phyloP scores from a whole-genome alignment of 306 rosid species.

The Senna tora region DNA sequence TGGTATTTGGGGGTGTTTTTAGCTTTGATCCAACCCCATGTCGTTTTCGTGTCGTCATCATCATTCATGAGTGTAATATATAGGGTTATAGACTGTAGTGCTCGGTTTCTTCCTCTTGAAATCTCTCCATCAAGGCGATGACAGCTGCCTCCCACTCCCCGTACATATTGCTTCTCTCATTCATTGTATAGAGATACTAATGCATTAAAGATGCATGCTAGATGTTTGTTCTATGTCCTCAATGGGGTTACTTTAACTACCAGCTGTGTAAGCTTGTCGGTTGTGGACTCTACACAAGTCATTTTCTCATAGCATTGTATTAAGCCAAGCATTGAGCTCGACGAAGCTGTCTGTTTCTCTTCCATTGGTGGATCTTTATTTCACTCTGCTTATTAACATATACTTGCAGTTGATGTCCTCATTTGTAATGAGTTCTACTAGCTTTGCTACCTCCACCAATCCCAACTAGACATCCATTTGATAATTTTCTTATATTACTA shows the following conservation, averaged over 20 bases:
- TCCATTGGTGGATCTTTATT: conserved; percentile 47
- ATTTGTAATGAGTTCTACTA: conserved; percentile 25
- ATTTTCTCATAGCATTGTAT: conserved; percentile 36
- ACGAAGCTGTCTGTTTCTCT: conserved; percentile 34
- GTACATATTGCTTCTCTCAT: conserved; percentile 39
- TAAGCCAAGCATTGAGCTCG: not conserved
- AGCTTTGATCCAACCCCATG: conserved; percentile 15
- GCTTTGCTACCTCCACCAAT: conserved; percentile 34
- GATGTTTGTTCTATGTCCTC: conserved; percentile 28
- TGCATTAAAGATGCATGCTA: conserved; percentile 37
- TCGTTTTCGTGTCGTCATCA: conserved; percentile 35
- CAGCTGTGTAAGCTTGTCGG: conserved; percentile 55
- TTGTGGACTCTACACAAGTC: conserved; percentile 47
- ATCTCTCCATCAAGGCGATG: conserved; percentile 34
- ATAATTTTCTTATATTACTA: conserved; percentile 10
- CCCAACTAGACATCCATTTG: conserved; percentile 34
- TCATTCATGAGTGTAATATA: conserved; percentile 28
- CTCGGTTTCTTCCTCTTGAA: conserved; percentile 26
- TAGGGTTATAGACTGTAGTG: conserved; percentile 6
- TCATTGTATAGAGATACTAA: conserved; percentile 40
- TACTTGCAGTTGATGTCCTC: conserved; percentile 8
- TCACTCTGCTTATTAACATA: not conserved
- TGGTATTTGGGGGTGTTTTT: conserved; percentile 22
- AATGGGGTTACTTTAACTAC: conserved; percentile 38
- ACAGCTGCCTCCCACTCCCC: conserved; percentile 55